Evolutionary conservation across 176 grass and related monocot species (phyloP), one percentile per base, ranked within the genome.

Genomic region (Lolium rigidum): DNA sequence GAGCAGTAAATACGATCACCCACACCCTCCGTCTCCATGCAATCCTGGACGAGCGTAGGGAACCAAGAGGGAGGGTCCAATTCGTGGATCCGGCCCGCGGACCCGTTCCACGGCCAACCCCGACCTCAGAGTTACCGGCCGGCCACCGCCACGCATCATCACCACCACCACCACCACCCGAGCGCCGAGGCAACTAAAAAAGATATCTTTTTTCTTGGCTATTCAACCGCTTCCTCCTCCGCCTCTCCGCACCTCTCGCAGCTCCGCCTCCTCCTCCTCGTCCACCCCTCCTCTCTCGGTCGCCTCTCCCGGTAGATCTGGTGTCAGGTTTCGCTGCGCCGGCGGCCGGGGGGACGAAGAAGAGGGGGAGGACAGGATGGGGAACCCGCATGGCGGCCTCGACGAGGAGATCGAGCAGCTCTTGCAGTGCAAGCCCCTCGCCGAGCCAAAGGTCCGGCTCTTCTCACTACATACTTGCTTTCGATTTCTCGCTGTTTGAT

Each of bases 401-500:
- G 92, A 93, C 79, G 88, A 83, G 78, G 85, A 93, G 91, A 90
- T 93, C 78, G 88, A 70, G 78, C 92, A 90, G 88, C 88, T 93
- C 64, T 82, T 88, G 88, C 86, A 93, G 86, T 88, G 92, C 88
- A 88, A 90, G 85, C 92, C 88, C 9, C 88, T 93, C 82, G 74
- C 79, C 69, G 92, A 93, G 74, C 92, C 77, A 57, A 86, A 93
- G 88, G 92, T 93, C 44, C 49, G 44, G 28, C 59, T 85, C 21
- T 25, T 25, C 44, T 11, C 63, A 35, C 7, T 4, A 4, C 18
- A 10, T 63, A 25, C 7, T 7, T 7, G 20, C 71, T 31, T 37
- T 70, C 15, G 8, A 54, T 15, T 31, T 26, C 48, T 31, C 6
- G 73, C 6, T 10, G 48, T 51, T 76, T 28, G 74, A 76, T 76